Base-by-base conservation (phyloP, 768 basidiomycete species). In the Psilocybe cyanescens region DNA sequence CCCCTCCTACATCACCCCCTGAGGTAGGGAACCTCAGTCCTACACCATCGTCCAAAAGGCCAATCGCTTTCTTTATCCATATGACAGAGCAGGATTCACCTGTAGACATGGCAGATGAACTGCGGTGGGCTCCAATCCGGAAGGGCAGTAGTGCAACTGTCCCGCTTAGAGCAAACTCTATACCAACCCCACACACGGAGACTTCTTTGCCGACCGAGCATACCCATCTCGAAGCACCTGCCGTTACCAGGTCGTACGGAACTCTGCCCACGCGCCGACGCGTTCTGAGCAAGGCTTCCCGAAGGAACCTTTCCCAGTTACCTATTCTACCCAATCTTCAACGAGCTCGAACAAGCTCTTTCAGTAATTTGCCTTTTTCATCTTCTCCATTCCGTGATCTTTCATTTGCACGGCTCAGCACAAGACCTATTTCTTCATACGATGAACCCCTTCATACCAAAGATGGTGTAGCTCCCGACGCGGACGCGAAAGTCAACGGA, bases 401-500 rank as follows among this genome's bases (percentile, higher is more conserved):
- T 6, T 72, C 80, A 4, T 78, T 63, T 70, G 68, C 56, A 39
- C 66, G 78, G 53, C 72, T 85, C 51, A 78, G 72, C 52, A 64
- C 77, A 39, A 83, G 91, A 8, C 89, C 88, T 0, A 88, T 92
- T 58, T 88, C 90, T 2, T 84, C 89, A 2, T 94, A 93, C 62
- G 92, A 93, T 66, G 83, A 82, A 4, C 79, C 79, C 4, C 67
- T 79, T n/a, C 59, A 66, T 3, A 63, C 68, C 35, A 75, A 75
- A 55, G 73, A 77, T 65, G 73, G 76, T 28, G 72, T 70, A 46
- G 83, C 79, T 6, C 72, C 79, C 16, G 86, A 83, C 48, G 72
- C 81, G 16, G 89, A 87, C 59, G 81, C 86, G 33, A 87, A 86
- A 69, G 86, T 87, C 52, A 97, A 97, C 66, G 95, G 95, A 37